Percentiles rank a stretch among this genome's conserved stretches.
Conservation (phyloP, 345 rosid species). For the Microthlaspi erraticum region DNA sequence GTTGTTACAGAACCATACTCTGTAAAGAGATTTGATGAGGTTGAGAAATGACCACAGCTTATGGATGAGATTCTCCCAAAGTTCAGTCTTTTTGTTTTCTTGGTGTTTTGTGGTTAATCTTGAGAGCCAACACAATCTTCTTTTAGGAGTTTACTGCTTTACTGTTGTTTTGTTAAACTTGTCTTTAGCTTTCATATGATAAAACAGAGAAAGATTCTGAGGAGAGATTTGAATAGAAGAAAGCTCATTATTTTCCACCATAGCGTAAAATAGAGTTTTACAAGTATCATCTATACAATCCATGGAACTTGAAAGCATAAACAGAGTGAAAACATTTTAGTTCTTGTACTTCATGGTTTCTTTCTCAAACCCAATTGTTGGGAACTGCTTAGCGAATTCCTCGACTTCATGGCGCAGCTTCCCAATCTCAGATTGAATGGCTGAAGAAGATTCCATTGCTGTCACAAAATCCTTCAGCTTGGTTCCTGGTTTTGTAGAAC, state of each 20-base stretch:
- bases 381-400: conserved; percentile 94
- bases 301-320: conserved; percentile 40
- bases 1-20: conserved; percentile 24
- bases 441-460: conserved; percentile 60
- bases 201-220: neutral
- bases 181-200: neutral
- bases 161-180: neutral
- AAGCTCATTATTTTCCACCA: neutral
- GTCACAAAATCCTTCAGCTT: conserved; percentile 87
- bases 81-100: neutral
- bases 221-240: too few relatives aligned
- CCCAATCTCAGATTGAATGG: conserved; percentile 67
- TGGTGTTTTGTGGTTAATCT: conserved; percentile 31
- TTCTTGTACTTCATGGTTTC: conserved; percentile 97
- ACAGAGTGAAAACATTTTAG: conserved; percentile 43
- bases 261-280: conserved; percentile 28
- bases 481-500: conserved; percentile 59
- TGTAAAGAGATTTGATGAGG: conserved; percentile 33
- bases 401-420: conserved; percentile 78
- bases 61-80: conserved; percentile 38
- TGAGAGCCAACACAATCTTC: conserved; percentile 3
- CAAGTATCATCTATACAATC: conserved; percentile 44
- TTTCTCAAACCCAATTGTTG: conserved; percentile 92
- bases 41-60: conserved; percentile 43
- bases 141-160: conserved; percentile 2